These are phyloP conservation scores for Tolypocladium cylindrosporum DNA, from an alignment of 2,329 filamentous ascomycete genomes.

Conservation along the genomic window DNA sequence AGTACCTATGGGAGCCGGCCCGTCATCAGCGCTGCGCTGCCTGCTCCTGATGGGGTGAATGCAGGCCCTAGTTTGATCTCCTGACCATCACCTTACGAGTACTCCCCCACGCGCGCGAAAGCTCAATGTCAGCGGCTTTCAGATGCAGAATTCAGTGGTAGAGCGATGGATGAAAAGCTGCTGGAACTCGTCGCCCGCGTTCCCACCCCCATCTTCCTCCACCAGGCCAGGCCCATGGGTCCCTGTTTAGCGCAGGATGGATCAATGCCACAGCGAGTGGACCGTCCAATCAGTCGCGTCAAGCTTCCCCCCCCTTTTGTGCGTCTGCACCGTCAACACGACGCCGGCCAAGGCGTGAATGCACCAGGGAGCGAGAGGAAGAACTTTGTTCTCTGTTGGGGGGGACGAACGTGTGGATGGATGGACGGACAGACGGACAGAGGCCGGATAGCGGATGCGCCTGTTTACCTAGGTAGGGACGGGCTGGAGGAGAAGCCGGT, in stretches of 20 bases:
- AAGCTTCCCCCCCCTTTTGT: slow-evolving; percentile 3
- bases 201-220: neutral
- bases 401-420: neutral
- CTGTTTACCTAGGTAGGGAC: neutral
- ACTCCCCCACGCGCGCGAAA: neutral
- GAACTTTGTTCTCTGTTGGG: neutral
- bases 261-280: slow-evolving; percentile 17
- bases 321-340: slow-evolving; percentile 15
- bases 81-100: neutral
- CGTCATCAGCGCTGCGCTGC: neutral
- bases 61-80: neutral
- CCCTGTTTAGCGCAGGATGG: slow-evolving; percentile 20
- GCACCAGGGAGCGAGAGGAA: neutral
- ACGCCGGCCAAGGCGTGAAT: slow-evolving; percentile 11
- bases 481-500: neutral
- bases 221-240: neutral
- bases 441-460: neutral
- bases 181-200: neutral
- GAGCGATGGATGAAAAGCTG: neutral
- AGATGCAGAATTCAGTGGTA: neutral
- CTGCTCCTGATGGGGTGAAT: neutral
- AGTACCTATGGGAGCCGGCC: neutral
- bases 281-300: slow-evolving; percentile 16
- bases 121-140: neutral
- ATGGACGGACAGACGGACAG: neutral